Base-by-base conservation (phyloP, 2,329 filamentous ascomycete species). In the Rhynchosporium graminicola region DNA sequence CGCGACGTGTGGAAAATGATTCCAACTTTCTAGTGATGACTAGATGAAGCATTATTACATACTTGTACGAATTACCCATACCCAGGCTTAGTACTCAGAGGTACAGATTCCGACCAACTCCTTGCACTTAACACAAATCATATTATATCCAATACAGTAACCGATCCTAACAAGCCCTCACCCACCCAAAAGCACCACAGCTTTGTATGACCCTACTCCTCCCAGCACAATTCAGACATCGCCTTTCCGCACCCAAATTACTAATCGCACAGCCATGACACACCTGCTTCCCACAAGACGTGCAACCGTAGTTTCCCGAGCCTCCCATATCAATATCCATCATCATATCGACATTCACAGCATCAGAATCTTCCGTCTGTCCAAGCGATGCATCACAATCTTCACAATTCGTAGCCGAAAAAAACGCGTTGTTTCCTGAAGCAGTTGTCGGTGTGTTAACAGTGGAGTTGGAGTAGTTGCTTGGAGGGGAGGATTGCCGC, bases 231-330 rank as follows among this genome's bases (percentile, higher is more conserved):
- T 72, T 74, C 48, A 87, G 67, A 66, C 84, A 87, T 46, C 78
- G 75, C 63, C 81, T 77, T 67, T 82, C 76, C 64, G 82, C 79
- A 3, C 83, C 83, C 0, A 87, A 74, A 64, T 84, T 83, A 64
- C 81, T 84, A 46, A 87, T 78, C 0, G 83, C 85, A 70, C 85
- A 87, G 60, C 81, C 79, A 60, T 81, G 83, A 73, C 84, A 87
- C 13, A 87, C 82, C 10, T 78, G 75, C 70, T 83, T 86, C 4
- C 79, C 77, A 62, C 84, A 87, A 0, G 75, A 77, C 8, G 76
- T 77, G 59, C 84, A 87, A 0, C 74, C 72, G 33, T 74, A 73
- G 40, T 72, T 73, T 26, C 9, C 68, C 71, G 59, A 26, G 9
- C 65, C 70, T 7, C 64, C 77, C 8, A 78, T 61, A 2, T 80